Evolutionary conservation across 2,329 filamentous ascomycete species (phyloP), one percentile per base, ranked within the genome.

Genomic region (Exophiala sideris): DNA sequence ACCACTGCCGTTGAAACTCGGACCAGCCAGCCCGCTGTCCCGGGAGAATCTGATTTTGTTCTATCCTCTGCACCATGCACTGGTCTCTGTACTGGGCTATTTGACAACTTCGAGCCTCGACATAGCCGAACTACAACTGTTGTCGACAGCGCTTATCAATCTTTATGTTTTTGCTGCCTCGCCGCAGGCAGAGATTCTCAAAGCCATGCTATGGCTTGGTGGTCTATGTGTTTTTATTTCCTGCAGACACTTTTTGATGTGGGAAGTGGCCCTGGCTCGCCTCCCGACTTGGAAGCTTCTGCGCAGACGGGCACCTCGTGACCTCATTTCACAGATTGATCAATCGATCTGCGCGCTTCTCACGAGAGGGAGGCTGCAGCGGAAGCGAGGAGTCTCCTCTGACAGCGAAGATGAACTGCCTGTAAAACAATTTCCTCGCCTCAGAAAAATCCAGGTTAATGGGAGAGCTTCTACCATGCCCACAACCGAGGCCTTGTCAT

Each of bases 71-170:
- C 91, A 96, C 65, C 87, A 89, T 70, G 84, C 84, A 29, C 75
- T 96, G 20, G 84, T 89, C 66, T 77, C 80, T 29, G 83, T 88
- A 29, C 70, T 97, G 52, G 84, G 89, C 64, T 85, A 88, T 67
- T 79, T 97, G 58, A 92, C 91, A 1, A 92, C 89, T 0, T 95
- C 91, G 1, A 96, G 91, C 70, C 79, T 97, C 39, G 78, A 97
- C 48, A 82, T 87, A 1, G 85, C 94, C 4, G 94, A 99, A 70
- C 79, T 96, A 39, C 90, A 96, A 64, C 78, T 99, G 8, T 80
- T 97, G 12, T 92, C 92, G 0, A 82, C 88, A 36, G 84, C 85
- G 1, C 77, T 99, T 11, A 86, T 96, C 65, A 90, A 95, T 65
- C 74, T 96, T 11, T 74, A 95, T 0, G 69, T 96, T 1, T 81